Conservation (phyloP, 1,139 yeast genomes). For the Blastobotrys proliferans region DNA sequence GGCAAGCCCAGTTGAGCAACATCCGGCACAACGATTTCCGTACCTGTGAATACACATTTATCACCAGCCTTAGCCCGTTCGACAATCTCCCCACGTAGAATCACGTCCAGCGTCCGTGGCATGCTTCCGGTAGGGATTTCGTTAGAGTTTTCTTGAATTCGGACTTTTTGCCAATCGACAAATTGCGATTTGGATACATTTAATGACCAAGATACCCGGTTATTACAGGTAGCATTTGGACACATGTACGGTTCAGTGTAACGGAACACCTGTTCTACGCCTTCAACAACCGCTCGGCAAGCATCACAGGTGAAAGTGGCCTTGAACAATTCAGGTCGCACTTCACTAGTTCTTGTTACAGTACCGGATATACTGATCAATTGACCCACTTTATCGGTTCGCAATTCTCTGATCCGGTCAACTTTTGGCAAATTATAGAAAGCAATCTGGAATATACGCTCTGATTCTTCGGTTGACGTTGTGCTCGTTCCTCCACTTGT, state of each 20-base stretch:
- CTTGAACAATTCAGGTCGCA: slow-evolving; percentile 85
- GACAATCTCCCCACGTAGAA: slow-evolving; percentile 89
- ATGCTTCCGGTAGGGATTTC: slow-evolving; percentile 98
- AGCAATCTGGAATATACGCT: slow-evolving; percentile 81
- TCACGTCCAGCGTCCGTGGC: slow-evolving; percentile 96
- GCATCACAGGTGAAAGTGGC: slow-evolving; percentile 89
- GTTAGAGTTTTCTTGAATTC: slow-evolving; percentile 91
- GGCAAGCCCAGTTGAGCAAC: slow-evolving; percentile 94
- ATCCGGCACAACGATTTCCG: slow-evolving; percentile 94
- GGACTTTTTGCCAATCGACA: slow-evolving; percentile 94
- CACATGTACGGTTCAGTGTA: slow-evolving; percentile 96
- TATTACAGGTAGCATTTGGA: slow-evolving; percentile 80
- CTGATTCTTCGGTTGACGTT: slow-evolving; percentile 44
- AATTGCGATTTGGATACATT: slow-evolving; percentile 81
- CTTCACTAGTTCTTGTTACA: slow-evolving; percentile 94
- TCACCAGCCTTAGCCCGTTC: slow-evolving; percentile 99
- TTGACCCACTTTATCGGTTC: slow-evolving; percentile 85
- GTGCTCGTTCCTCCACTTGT: slow-evolving; percentile 24
- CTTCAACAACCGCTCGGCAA: slow-evolving; percentile 81
- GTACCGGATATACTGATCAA: slow-evolving; percentile 88
- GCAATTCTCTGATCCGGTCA: slow-evolving; percentile 81
- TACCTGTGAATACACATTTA: slow-evolving; percentile 90
- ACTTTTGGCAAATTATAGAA: slow-evolving; percentile 82
- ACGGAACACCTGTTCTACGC: slow-evolving; percentile 88
- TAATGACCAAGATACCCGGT: slow-evolving; percentile 81